Evolutionary conservation across 768 basidiomycete species (phyloP), one percentile per base, ranked within the genome.

Genomic region (Tricholoma furcatifolium): DNA sequence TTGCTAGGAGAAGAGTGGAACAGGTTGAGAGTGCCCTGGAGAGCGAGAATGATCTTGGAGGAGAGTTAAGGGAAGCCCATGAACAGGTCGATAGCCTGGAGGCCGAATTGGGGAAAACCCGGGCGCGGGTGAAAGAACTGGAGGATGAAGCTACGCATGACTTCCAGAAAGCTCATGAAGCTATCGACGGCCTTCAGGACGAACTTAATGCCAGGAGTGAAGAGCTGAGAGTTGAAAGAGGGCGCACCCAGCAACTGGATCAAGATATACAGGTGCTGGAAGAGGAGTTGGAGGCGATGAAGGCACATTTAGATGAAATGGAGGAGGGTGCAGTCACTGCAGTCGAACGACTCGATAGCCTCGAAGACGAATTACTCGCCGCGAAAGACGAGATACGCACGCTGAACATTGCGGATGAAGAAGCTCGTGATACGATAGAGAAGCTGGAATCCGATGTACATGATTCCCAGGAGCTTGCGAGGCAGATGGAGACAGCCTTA

Each of bases 401-500:
- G 20, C 62, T 81, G 51, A 72, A 74, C 9, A 62, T 67, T 4
- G 74, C 77, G 21, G 76, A 76, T 50, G 77, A 79, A 36, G 73
- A 82, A 43, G 73, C 75, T 17, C 69, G 71, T 14, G 74, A 81
- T 43, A 77, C 77, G 47, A 63, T 78, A 43, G 75, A 81, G 46
- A 70, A 74, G 46, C 71, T 85, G 4, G 79, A 83, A 48, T 75
- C 70, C 8, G 83, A 85, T 36, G 71, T 70, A 0, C 72, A 80
- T 41, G 74, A 80, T 30, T 75, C 82, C 9, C 69, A 75, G 14
- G 80, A 86, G 59, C 73, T 85, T 2, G 81, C 74, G 17, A 69
- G 75, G 40, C 87, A 91, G 65, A 75, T 91, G 77, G 86, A 92
- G 58, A 81, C 85, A 2, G 91, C 89, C 0, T 68, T 93, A 47